phyloP scores from a whole-genome alignment of 169 alveolate genomes.

The Eimeria sp. region DNA sequence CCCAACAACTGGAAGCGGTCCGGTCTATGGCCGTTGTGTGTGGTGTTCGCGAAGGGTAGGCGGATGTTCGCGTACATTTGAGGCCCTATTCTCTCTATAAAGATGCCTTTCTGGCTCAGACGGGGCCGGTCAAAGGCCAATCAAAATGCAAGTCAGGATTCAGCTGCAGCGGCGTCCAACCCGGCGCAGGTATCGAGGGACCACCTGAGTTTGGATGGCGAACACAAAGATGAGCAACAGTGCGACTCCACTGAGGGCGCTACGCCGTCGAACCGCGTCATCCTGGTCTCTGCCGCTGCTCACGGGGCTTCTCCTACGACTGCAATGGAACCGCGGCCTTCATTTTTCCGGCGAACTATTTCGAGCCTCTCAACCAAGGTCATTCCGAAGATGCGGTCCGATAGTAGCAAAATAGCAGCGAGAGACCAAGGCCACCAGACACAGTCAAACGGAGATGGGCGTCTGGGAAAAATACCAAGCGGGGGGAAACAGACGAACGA shows the following conservation, averaged over 20 bases:
- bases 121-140: slow-evolving; percentile 30
- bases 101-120: slow-evolving; percentile 68
- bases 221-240: not conserved
- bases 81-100: not conserved
- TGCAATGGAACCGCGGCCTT: slow-evolving; percentile 55
- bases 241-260: not conserved
- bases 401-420: not conserved
- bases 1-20: slow-evolving; percentile 68
- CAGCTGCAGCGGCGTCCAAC: slow-evolving; percentile 3
- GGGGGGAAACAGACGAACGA: slow-evolving; percentile 3
- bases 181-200: slow-evolving; percentile 18
- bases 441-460: not conserved
- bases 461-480: not conserved
- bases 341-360: slow-evolving; percentile 34
- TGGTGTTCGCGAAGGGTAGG: not conserved
- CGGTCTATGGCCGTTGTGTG: slow-evolving; percentile 27
- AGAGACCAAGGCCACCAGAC: slow-evolving; percentile 8
- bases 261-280: not conserved
- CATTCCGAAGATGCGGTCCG: slow-evolving; percentile 29
- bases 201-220: slow-evolving; percentile 25
- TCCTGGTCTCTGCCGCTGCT: slow-evolving; percentile 17
- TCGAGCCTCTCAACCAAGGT: slow-evolving; percentile 40
- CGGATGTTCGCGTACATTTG: slow-evolving; percentile 10
- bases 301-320: slow-evolving; percentile 62
- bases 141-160: slow-evolving; percentile 37